Percentiles rank a stretch among this genome's conserved stretches.
These are phyloP conservation scores for Phytophthora macrochlamydospora DNA, from an alignment of 352 stramenopile species.

Conservation along the genomic window DNA sequence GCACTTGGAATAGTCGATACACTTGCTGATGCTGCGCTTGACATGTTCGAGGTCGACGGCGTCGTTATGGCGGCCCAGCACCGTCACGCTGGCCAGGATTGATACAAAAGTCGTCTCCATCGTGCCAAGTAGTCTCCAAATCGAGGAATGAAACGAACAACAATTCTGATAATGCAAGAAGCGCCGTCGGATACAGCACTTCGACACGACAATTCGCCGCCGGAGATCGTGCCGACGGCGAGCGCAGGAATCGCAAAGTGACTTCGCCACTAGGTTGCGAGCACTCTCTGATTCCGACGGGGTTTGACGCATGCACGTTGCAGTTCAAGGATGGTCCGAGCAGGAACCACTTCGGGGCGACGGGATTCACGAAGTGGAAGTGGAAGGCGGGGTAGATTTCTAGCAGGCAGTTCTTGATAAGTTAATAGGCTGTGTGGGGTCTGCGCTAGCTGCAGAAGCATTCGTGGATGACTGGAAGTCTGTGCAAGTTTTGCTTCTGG, in stretches of 20 bases:
- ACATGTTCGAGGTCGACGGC: slow-evolving; percentile 26
- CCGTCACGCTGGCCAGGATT: slow-evolving; percentile 21
- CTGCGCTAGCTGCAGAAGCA: neutral
- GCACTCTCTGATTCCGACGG: neutral
- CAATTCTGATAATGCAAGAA: neutral
- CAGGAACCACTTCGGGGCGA: neutral
- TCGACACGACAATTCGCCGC: neutral
- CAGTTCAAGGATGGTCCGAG: slow-evolving; percentile 1
- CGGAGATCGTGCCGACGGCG: neutral
- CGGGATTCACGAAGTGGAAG: neutral
- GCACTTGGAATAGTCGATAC: slow-evolving; percentile 27
- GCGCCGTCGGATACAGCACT: neutral
- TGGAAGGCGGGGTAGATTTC: neutral
- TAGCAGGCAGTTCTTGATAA: neutral
- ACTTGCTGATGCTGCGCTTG: slow-evolving; percentile 22
- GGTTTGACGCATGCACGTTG: neutral
- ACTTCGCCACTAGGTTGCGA: neutral
- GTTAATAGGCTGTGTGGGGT: neutral
- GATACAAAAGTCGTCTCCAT: slow-evolving; percentile 3
- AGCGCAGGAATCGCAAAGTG: neutral
- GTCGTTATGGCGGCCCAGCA: slow-evolving; percentile 18
- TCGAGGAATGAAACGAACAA: slow-evolving; percentile 2
- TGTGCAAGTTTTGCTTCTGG: slow-evolving; percentile 35
- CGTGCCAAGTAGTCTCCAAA: neutral
- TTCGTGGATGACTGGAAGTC: slow-evolving; percentile 28